Conservation (phyloP, 2,329 filamentous ascomycete species). For the Trichoderma koningiopsis region DNA sequence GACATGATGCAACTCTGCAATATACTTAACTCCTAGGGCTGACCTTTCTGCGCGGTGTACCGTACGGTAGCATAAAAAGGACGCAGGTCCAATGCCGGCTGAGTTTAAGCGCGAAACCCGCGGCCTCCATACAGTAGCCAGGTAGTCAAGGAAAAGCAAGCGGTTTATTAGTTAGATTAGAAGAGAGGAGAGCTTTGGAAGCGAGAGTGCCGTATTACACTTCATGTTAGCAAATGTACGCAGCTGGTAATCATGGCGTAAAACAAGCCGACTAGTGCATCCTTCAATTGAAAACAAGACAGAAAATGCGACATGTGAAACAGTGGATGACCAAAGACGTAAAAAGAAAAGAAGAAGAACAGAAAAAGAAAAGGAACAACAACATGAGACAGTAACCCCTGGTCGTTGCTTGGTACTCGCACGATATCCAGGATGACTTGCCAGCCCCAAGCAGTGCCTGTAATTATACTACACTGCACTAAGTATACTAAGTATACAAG, state of each 20-base stretch:
- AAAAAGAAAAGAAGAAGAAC: neutral
- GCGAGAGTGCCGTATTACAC: neutral
- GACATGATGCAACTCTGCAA: neutral
- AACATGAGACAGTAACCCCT: neutral
- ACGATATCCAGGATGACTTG: neutral
- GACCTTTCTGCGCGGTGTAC: neutral
- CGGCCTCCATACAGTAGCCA: neutral
- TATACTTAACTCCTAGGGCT: neutral
- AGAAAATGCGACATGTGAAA: neutral
- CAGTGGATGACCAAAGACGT: neutral
- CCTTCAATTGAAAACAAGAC: neutral
- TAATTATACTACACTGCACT: neutral
- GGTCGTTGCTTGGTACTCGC: neutral
- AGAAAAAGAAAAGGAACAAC: neutral
- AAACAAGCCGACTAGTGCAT: neutral
- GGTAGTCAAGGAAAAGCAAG: neutral
- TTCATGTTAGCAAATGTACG: neutral
- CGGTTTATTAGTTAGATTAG: neutral
- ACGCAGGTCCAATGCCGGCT: neutral
- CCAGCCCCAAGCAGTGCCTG: neutral
- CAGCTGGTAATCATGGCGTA: neutral
- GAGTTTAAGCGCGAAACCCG: neutral
- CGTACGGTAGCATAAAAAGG: neutral
- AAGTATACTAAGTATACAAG: neutral
- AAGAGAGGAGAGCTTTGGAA: slow-evolving; percentile 16